Evolutionary conservation across 2,329 filamentous ascomycete genomes (phyloP).

Genomic region (Aspergillus oerlinghausenensis): DNA sequence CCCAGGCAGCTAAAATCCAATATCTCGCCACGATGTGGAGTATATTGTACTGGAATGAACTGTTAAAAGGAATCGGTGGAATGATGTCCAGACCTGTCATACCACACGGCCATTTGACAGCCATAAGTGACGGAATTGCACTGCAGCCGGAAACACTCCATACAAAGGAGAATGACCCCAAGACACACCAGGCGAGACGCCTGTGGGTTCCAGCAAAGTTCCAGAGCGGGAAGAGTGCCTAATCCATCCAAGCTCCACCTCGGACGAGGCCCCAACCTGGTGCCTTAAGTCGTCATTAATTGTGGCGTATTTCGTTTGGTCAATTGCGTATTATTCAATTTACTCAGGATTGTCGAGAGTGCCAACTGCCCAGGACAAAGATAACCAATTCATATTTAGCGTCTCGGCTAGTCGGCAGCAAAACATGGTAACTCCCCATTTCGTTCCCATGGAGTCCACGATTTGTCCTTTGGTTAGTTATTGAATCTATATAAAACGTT

Average conservation of each 20-base stretch:
- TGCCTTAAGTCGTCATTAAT: background rate
- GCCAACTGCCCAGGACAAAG: background rate
- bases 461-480: background rate
- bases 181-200: background rate
- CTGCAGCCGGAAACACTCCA: background rate
- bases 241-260: slow-evolving; percentile 2
- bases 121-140: background rate
- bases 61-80: background rate
- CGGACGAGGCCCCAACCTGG: background rate
- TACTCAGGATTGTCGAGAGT: background rate
- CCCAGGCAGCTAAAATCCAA: background rate
- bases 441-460: background rate
- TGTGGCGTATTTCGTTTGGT: background rate
- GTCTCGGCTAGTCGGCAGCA: background rate
- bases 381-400: background rate
- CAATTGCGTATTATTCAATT: background rate
- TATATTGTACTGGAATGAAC: too few species aligned
- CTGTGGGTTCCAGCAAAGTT: slow-evolving; percentile 6
- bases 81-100: background rate
- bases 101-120: background rate
- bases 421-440: background rate
- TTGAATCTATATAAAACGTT: background rate
- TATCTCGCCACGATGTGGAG: background rate
- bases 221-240: slow-evolving; percentile 10
- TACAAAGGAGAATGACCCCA: background rate